phyloP scores from a whole-genome alignment of 2,329 filamentous ascomycete species.

The Colletotrichum tofieldiae region DNA sequence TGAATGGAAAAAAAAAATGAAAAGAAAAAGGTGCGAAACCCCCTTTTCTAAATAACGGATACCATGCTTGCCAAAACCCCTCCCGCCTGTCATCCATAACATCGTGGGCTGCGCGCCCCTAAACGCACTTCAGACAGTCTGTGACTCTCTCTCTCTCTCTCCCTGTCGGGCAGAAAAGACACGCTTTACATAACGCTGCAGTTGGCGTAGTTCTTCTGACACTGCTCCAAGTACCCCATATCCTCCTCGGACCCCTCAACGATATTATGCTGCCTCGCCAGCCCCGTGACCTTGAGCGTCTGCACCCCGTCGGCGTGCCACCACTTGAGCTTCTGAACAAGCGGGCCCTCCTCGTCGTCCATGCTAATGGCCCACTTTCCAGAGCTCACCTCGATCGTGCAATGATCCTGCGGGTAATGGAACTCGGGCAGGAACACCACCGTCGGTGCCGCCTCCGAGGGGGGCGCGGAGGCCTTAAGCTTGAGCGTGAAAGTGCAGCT shows the following conservation, averaged over 20 bases:
- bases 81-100: background rate
- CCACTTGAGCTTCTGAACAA: slow-evolving; percentile 87
- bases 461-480: slow-evolving; percentile 69
- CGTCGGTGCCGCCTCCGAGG: slow-evolving; percentile 78
- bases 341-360: slow-evolving; percentile 78
- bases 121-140: background rate
- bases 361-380: slow-evolving; percentile 91
- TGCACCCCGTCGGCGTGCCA: slow-evolving; percentile 94
- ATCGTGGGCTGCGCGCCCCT: background rate
- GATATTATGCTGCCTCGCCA: slow-evolving; percentile 75
- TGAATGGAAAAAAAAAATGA: background rate
- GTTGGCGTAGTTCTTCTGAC: slow-evolving; percentile 65
- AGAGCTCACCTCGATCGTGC: slow-evolving; percentile 81
- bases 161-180: background rate
- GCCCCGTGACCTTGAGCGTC: slow-evolving; percentile 81
- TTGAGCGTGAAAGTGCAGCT: slow-evolving; percentile 84
- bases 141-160: background rate
- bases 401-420: slow-evolving; percentile 86
- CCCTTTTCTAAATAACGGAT: too few relatives aligned
- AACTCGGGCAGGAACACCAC: slow-evolving; percentile 90
- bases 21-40: background rate
- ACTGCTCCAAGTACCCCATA: slow-evolving; percentile 83
- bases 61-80: slow-evolving; percentile 5
- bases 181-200: slow-evolving; percentile 68
- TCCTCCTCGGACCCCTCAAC: slow-evolving; percentile 76